Evolutionary conservation across 2,329 filamentous ascomycete species (phyloP), one percentile per base, ranked within the genome.

Genomic region (Sporothrix euskadiensis): DNA sequence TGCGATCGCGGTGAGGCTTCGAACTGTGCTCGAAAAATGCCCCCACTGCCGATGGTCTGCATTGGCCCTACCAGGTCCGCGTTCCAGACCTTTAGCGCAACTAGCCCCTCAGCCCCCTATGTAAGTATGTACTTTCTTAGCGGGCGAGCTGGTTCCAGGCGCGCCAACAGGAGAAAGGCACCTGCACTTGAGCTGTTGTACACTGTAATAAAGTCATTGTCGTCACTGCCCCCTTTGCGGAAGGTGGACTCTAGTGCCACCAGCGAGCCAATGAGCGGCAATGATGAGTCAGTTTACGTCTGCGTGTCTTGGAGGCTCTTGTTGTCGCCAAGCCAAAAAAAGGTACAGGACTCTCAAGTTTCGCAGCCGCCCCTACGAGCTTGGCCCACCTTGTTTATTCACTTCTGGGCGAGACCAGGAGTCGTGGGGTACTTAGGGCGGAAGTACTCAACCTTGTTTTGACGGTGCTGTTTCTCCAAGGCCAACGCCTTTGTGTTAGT

Each of bases 381-480:
- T 39, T 47, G 10, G 26, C 19, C 52, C n/a, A 56, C 44, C 44
- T 49, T 49, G 52, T 22, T 66, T 41, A 22, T 47, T 47, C 61
- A 44, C 35, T 65, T 6, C 1, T 26, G n/a, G 2, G n/a, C 8
- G 39, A 41, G n/a, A 22, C 57, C 57, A 41, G n/a, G 30, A 10
- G 57, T 32, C 57, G 44, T 22, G 44, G 47, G 47, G 66, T 69
- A 69, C 66, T 19, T 56, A 16, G 32, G 16, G 30, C 19, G 47
- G 16, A 35, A 6, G 66, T 54, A 35, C n/a, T 10, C 47, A 69
- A 39, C 66, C 47, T 69, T 69, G 66, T 69, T 39, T 56, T 8
- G n/a, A 68, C 44, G 14, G 26, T 41, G 16, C 12, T 35, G 19
- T 10, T 3, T 2, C 19, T 22, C n/a, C 39, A 65, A 65, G 39